phyloP scores from a whole-genome alignment of 148 eudicot genomes.

The Rhododendron mucronatum region DNA sequence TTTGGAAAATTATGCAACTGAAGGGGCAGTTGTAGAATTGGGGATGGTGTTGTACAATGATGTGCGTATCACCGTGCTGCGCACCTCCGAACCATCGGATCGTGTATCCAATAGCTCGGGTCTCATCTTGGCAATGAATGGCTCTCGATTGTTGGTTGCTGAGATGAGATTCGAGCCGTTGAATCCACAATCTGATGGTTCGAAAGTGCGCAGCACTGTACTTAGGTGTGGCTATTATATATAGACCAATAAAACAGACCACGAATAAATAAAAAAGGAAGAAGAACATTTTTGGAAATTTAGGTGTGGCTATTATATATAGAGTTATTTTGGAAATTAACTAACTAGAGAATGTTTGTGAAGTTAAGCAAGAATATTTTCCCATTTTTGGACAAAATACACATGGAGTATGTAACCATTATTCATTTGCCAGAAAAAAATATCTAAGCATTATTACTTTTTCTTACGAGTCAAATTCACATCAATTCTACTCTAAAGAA shows the following conservation, averaged over 20 bases:
- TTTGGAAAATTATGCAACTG: too few relatives aligned
- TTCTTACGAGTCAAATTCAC: neutral
- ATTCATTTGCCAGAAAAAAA: neutral
- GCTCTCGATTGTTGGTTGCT: too few relatives aligned
- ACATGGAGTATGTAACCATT: neutral
- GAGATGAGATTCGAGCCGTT: too few relatives aligned
- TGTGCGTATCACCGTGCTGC: too few relatives aligned
- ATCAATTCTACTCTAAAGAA: neutral
- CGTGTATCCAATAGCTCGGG: accelerated
- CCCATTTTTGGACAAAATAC: neutral
- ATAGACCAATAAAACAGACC: neutral
- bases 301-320: neutral
- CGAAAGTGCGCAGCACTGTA: too few relatives aligned
- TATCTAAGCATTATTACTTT: too few relatives aligned
- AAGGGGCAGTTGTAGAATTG: too few relatives aligned
- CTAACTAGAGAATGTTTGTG: neutral
- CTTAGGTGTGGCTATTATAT: too few relatives aligned
- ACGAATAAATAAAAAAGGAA: neutral
- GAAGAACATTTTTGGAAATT: neutral
- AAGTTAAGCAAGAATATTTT: neutral
- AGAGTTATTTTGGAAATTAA: neutral
- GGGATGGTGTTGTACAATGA: too few relatives aligned
- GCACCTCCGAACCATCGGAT: too few relatives aligned
- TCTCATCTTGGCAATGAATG: too few relatives aligned
- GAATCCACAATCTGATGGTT: too few relatives aligned